A percentile compares a stretch with the other conserved stretches of the same genome.
phyloP scores from a whole-genome alignment of 768 basidiomycete species.

The Ramaria sp. region DNA sequence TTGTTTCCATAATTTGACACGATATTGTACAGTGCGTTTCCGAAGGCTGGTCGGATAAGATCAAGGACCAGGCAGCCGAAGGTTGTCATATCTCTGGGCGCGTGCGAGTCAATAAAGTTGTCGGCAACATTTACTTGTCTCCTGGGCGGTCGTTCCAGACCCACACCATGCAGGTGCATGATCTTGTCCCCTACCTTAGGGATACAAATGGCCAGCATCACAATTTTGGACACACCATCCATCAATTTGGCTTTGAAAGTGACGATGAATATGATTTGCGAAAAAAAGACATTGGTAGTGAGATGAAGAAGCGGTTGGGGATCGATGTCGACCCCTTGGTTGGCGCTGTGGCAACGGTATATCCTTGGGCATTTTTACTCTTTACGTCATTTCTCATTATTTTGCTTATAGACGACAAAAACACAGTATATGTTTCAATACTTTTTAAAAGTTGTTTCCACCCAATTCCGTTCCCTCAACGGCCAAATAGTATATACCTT shows the following conservation, averaged over 20 bases:
- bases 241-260: constrained; percentile 67
- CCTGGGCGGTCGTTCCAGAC: constrained; percentile 94
- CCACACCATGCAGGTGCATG: constrained; percentile 66
- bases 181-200: constrained; percentile 89
- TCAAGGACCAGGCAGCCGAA: constrained; percentile 85
- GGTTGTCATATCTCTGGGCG: constrained; percentile 91
- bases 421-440: constrained; percentile 96
- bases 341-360: constrained; percentile 43
- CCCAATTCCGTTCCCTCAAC: constrained; percentile 79
- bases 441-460: constrained; percentile 98
- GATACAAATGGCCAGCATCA: constrained; percentile 74
- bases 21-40: constrained; percentile 55
- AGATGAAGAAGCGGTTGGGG: constrained; percentile 63
- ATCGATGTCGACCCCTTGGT: constrained; percentile 73
- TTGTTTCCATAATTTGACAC: background rate
- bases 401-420: constrained; percentile 46
- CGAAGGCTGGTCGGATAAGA: constrained; percentile 92
- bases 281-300: constrained; percentile 49
- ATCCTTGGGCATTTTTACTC: constrained; percentile 13
- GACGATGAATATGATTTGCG: constrained; percentile 71
- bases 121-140: constrained; percentile 90
- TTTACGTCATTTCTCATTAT: constrained; percentile 3
- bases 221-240: constrained; percentile 85
- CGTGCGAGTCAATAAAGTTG: constrained; percentile 92
- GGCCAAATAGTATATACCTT: constrained; percentile 46